These are phyloP conservation scores for Stellera chamaejasme DNA, from an alignment of 345 rosid species.

Conservation along the genomic window DNA sequence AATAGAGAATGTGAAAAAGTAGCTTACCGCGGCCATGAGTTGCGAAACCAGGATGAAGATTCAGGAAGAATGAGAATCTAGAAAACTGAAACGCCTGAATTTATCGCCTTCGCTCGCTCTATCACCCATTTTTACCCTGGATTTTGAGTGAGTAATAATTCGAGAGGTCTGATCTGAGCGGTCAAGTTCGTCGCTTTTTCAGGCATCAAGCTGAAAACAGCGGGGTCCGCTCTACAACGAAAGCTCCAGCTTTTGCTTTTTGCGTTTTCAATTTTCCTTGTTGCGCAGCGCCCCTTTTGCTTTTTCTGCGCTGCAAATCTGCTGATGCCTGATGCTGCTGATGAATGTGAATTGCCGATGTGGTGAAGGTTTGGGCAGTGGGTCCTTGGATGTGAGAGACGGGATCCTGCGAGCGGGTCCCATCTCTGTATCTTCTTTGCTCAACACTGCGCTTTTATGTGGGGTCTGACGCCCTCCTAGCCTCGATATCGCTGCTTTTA, in stretches of 20 bases:
- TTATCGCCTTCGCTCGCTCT: no score
- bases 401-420: conserved; percentile 19
- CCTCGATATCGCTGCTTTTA: neutral
- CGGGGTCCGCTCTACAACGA: neutral
- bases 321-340: conserved; percentile 10
- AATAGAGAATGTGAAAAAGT: neutral
- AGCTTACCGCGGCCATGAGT: neutral
- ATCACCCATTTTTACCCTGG: neutral
- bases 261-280: no score
- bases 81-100: neutral
- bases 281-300: neutral
- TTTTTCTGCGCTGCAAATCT: conserved; percentile 1
- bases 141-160: neutral
- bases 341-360: neutral
- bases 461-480: conserved; percentile 12
- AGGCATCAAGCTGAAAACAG: neutral
- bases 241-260: conserved; percentile 5
- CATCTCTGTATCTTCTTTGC: conserved; percentile 40
- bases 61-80: neutral
- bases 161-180: neutral
- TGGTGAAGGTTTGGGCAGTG: neutral
- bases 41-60: no score
- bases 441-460: conserved; percentile 32
- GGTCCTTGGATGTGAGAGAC: conserved; percentile 9
- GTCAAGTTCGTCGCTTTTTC: neutral